A percentile compares a stretch with the other conserved stretches of the same genome.
These are phyloP conservation scores for Lactarius pseudohatsudake DNA, from an alignment of 768 basidiomycete species.

Conservation along the genomic window DNA sequence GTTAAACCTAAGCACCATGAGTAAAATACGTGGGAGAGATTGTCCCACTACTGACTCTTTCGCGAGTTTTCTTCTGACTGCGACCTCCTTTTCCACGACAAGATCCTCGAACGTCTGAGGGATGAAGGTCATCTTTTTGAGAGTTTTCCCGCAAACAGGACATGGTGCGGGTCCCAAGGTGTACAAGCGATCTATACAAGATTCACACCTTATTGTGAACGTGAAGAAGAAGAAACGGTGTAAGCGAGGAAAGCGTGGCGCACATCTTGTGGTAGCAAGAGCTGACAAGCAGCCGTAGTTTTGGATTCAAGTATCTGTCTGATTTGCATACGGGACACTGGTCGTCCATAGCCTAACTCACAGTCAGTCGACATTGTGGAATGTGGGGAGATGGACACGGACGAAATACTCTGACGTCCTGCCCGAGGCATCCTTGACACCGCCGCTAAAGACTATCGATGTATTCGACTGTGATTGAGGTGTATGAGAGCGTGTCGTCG, in stretches of 20 bases:
- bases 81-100: conserved; percentile 91
- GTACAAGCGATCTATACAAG: conserved; percentile 95
- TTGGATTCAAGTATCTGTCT: conserved; percentile 93
- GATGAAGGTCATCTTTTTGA: conserved; percentile 92
- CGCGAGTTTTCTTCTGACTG: conserved; percentile 79
- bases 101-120: conserved; percentile 95
- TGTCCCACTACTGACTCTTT: conserved; percentile 64
- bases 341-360: conserved; percentile 76
- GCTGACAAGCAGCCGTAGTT: conserved; percentile 88
- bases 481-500: conserved; percentile 61
- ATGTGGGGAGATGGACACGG: conserved; percentile 35
- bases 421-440: conserved; percentile 84
- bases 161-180: conserved; percentile 95
- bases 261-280: conserved; percentile 99
- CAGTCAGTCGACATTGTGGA: conserved; percentile 15
- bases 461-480: conserved; percentile 73
- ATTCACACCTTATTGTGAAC: conserved; percentile 76
- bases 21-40: not conserved
- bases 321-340: conserved; percentile 97
- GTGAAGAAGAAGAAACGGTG: not conserved
- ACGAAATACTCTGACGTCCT: conserved; percentile 81
- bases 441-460: conserved; percentile 73
- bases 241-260: conserved; percentile 26
- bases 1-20: conserved; percentile 67
- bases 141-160: conserved; percentile 84